Base-by-base conservation (phyloP, 179 eudicot genomes). In the Beta corolliflora region DNA sequence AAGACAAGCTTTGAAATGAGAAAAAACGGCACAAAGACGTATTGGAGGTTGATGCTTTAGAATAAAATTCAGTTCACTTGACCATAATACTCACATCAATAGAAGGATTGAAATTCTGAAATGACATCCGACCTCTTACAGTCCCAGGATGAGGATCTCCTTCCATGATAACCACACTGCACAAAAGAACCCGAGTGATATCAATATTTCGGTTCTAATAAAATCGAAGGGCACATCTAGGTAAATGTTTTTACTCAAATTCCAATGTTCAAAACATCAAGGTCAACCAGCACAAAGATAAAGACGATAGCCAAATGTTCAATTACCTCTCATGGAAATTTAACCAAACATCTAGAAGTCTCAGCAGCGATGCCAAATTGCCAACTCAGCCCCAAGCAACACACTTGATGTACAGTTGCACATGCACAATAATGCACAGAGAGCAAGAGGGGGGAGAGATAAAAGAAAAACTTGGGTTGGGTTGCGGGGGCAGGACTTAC, bases 81-180 rank as follows among this genome's bases (percentile, higher is more conserved):
- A 84, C 55, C 77, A 66, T 77, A 81, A 75, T 84, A 91, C 98
- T 93, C 91, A 95, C 99, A 86, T 95, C 98, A 76, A 95, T 86
- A 77, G 89, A 73, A 75, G 99, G 97, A 88, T 94, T 96, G 79
- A 94, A 96, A 80, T 88, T 90, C 84, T 79, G 87, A 86, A 96
- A 94, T 50, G 99, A 96, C 96, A 96, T 94, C 69, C 98, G 90
- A 50, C 99, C 99, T 85, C 85, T 90, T 64, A 85, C 72, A 52
- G 88, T 85, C 78, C 92, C 96, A 21, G 98, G 96, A 70, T 87
- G 93, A 69, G 99, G 97, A 86, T 95, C 96, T 81, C 99, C 98
- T 91, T 95, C 99, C 89, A 86, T 68, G 66, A 95, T 87, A 80
- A 94, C 97, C 81, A 90, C 82, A 81, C 98, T 95, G 92, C 89